Conservation (phyloP, 2,329 filamentous ascomycete genomes). For the Thelonectria discophora region DNA sequence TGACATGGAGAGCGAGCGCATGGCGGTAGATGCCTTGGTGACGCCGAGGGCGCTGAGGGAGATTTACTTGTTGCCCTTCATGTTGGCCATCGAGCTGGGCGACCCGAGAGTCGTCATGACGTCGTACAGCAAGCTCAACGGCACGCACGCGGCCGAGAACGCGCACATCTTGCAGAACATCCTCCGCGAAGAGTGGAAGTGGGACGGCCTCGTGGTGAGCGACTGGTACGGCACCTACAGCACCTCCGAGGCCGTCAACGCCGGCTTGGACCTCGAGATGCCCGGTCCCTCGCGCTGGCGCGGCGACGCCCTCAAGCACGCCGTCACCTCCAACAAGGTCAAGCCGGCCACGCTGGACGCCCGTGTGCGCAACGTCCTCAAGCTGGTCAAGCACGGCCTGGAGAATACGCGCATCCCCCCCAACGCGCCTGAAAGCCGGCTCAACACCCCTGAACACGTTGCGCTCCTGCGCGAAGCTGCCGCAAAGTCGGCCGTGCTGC, state of each 20-base stretch:
- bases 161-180: slow-evolving; percentile 36
- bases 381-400: slow-evolving; percentile 41
- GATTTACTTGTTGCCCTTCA: slow-evolving; percentile 30
- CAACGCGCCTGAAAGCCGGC: slow-evolving; percentile 26
- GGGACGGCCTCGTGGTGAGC: slow-evolving; percentile 47
- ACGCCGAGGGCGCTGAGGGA: slow-evolving; percentile 27
- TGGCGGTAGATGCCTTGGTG: slow-evolving; percentile 16
- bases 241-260: slow-evolving; percentile 42
- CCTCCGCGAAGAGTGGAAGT: slow-evolving; percentile 47
- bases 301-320: slow-evolving; percentile 34
- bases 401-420: slow-evolving; percentile 24
- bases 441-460: slow-evolving; percentile 38
- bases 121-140: slow-evolving; percentile 42
- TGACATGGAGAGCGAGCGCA: slow-evolving; percentile 25
- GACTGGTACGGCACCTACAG: slow-evolving; percentile 49
- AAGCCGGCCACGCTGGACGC: slow-evolving; percentile 40
- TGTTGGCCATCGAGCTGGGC: slow-evolving; percentile 29
- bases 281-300: slow-evolving; percentile 47
- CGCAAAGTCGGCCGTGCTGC: slow-evolving; percentile 67
- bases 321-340: slow-evolving; percentile 42
- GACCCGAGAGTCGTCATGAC: slow-evolving; percentile 25
- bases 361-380: slow-evolving; percentile 44
- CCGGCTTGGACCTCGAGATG: slow-evolving; percentile 48
- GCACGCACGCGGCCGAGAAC: slow-evolving; percentile 37
- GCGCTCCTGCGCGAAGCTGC: slow-evolving; percentile 51